Evolutionary conservation across 75 land plant genomes (phyloP).

Genomic region (Azolla pinnata): DNA sequence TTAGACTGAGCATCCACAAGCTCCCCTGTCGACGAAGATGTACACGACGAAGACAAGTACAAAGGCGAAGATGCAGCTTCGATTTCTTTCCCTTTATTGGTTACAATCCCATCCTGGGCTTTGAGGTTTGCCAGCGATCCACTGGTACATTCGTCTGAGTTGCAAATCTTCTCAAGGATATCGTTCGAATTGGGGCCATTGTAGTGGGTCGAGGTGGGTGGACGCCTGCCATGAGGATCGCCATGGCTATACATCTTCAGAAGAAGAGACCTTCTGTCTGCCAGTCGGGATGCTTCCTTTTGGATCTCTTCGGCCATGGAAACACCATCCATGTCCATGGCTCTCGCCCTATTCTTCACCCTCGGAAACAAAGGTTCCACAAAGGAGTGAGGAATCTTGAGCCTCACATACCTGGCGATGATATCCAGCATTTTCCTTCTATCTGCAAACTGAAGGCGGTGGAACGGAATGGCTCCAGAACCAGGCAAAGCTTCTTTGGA

Average conservation of each 20-base stretch:
- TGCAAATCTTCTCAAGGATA: constrained; percentile 17
- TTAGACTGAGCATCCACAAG: not conserved
- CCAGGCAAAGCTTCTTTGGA: not conserved
- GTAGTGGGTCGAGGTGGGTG: constrained; percentile 10
- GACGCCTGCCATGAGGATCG: constrained; percentile 17
- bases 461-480: constrained; percentile 40
- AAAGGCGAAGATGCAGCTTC: not conserved
- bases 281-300: constrained; percentile 25
- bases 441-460: constrained; percentile 58
- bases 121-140: not conserved
- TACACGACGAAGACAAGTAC: not conserved
- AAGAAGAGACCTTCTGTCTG: constrained; percentile 37
- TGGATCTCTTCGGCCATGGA: constrained; percentile 11
- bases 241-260: constrained; percentile 27
- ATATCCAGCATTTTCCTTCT: constrained; percentile 63
- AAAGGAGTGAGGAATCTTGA: constrained; percentile 35
- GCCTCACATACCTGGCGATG: constrained; percentile 37
- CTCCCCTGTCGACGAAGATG: too few species aligned
- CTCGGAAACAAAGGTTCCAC: constrained; percentile 44
- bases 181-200: constrained; percentile 15
- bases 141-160: constrained; percentile 5
- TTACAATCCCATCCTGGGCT: not conserved
- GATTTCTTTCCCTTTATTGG: not conserved
- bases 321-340: not conserved
- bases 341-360: not conserved